phyloP scores from a whole-genome alignment of 352 stramenopile species.

The Phytophthora colocasiae region DNA sequence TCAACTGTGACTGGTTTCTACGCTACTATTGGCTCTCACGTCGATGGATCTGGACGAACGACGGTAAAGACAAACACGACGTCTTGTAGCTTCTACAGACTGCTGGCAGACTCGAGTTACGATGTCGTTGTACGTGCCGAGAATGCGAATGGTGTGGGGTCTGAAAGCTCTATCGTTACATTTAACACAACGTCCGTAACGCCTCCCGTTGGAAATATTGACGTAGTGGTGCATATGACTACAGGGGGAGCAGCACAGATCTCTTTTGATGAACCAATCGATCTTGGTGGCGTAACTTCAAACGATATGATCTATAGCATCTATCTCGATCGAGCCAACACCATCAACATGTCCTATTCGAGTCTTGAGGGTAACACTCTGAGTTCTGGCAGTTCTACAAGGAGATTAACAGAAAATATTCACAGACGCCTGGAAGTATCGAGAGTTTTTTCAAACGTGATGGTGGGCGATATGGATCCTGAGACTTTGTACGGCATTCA shows the following conservation, averaged over 20 bases:
- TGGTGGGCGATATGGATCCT: constrained; percentile 57
- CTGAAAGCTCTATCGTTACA: constrained; percentile 39
- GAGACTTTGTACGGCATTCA: constrained; percentile 62
- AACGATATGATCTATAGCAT: constrained; percentile 58
- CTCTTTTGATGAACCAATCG: constrained; percentile 57
- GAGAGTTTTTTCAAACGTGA: constrained; percentile 21
- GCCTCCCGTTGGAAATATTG: constrained; percentile 40
- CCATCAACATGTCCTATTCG: constrained; percentile 49
- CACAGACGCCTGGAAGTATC: constrained; percentile 16
- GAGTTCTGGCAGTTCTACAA: not conserved
- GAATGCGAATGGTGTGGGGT: constrained; percentile 48
- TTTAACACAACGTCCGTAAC: constrained; percentile 45
- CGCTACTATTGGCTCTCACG: constrained; percentile 34
- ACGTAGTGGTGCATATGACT: constrained; percentile 29
- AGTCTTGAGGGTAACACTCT: constrained; percentile 12
- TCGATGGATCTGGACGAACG: constrained; percentile 40
- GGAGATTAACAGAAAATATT: constrained; percentile 21
- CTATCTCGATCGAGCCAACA: constrained; percentile 47
- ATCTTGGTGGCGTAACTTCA: constrained; percentile 51
- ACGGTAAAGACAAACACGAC: constrained; percentile 10
- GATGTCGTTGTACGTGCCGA: constrained; percentile 47
- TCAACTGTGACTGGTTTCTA: constrained; percentile 38
- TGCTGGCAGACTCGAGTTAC: constrained; percentile 48
- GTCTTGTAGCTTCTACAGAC: constrained; percentile 52
- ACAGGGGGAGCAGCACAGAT: constrained; percentile 61